Percentiles rank a stretch among this genome's conserved stretches.
phyloP scores from a whole-genome alignment of 2,329 filamentous ascomycete species.

The Aspergillus luchuensis region DNA sequence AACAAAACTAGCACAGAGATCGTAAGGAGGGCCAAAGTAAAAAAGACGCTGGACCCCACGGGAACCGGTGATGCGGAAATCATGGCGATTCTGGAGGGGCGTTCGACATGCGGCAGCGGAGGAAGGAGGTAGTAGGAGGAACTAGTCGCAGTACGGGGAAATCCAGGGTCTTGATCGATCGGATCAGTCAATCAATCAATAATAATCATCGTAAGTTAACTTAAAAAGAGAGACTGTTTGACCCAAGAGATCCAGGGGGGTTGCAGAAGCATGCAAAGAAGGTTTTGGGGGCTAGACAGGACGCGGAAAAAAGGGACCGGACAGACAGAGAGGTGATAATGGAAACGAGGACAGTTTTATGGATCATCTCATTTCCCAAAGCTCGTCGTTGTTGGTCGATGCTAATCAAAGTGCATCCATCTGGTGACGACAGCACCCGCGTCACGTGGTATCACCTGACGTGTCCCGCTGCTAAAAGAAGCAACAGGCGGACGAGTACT shows the following conservation, averaged over 20 bases:
- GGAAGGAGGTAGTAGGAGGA: background rate
- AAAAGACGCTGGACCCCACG: conserved; percentile 78
- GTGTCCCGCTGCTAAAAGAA: conserved; percentile 8
- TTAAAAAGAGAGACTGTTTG: conserved; percentile 19
- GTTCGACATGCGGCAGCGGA: conserved; percentile 15
- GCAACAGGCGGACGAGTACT: background rate
- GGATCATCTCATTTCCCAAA: conserved; percentile 12
- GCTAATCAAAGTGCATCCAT: conserved; percentile 14
- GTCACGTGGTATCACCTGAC: conserved; percentile 7
- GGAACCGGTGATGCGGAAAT: conserved; percentile 50
- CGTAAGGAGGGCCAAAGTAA: conserved; percentile 68
- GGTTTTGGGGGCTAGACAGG: conserved; percentile 4
- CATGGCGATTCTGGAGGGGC: conserved; percentile 27
- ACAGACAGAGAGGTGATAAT: conserved; percentile 2
- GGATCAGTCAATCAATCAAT: conserved; percentile 15
- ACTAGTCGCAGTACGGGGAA: conserved; percentile 5
- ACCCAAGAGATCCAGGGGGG: conserved; percentile 11
- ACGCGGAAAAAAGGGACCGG: background rate
- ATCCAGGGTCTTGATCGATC: conserved; percentile 15
- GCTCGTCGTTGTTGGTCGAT: conserved; percentile 14
- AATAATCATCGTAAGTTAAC: conserved; percentile 15
- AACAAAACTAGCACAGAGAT: conserved; percentile 79
- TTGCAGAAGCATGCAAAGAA: conserved; percentile 8
- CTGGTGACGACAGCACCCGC: conserved; percentile 10
- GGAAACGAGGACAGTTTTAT: conserved; percentile 12